These are phyloP conservation scores for Alternaria longipes DNA, from an alignment of 2,329 filamentous ascomycete genomes.

Conservation along the genomic window DNA sequence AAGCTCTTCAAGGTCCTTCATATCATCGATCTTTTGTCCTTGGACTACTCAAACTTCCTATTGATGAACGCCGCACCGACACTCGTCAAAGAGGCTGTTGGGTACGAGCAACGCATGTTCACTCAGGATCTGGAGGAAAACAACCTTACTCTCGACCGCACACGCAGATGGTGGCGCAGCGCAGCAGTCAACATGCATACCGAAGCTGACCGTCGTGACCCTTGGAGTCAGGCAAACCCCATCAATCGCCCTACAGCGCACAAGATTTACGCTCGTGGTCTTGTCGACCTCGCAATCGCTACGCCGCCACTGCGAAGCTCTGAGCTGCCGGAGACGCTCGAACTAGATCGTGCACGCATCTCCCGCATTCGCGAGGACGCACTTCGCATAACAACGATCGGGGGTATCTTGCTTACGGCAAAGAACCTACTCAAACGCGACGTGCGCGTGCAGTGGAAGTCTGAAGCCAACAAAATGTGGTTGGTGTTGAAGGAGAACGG, in stretches of 20 bases:
- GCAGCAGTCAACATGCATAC: constrained; percentile 71
- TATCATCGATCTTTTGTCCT: constrained; percentile 79
- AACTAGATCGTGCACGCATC: constrained; percentile 73
- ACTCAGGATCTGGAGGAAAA: constrained; percentile 69
- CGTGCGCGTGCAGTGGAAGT: constrained; percentile 79
- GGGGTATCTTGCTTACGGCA: constrained; percentile 78
- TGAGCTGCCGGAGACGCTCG: constrained; percentile 76
- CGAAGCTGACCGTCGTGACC: constrained; percentile 74
- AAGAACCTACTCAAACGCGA: constrained; percentile 87
- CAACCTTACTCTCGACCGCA: constrained; percentile 64
- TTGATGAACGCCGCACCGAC: constrained; percentile 75
- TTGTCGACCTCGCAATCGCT: constrained; percentile 78
- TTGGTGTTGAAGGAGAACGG: constrained; percentile 70
- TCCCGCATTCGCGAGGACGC: constrained; percentile 65
- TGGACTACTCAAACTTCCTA: constrained; percentile 85
- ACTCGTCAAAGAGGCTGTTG: constrained; percentile 73
- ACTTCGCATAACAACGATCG: constrained; percentile 74
- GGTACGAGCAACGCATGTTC: constrained; percentile 80
- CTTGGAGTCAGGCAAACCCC: constrained; percentile 65
- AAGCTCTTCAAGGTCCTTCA: constrained; percentile 78
- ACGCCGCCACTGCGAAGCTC: constrained; percentile 64
- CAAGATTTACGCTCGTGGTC: constrained; percentile 78
- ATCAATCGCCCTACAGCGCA: constrained; percentile 71
- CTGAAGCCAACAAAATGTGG: constrained; percentile 75
- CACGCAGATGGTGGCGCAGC: constrained; percentile 71